These are phyloP conservation scores for Ophiostoma tasmaniense DNA, from an alignment of 2,329 filamentous ascomycete genomes.

Conservation along the genomic window DNA sequence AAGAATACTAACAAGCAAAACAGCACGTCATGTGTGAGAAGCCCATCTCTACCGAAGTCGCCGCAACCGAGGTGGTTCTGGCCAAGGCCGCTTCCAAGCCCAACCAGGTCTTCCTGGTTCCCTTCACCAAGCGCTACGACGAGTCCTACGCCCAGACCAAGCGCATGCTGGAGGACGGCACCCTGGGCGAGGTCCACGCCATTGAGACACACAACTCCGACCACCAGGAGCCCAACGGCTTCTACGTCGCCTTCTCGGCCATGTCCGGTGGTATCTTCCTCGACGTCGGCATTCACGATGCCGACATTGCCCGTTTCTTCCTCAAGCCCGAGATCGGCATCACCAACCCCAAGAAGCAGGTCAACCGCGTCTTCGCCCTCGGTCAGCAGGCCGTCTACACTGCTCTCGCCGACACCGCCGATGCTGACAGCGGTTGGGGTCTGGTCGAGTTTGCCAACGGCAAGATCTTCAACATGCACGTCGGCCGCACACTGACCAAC, in stretches of 20 bases:
- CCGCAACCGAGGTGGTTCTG: slow-evolving; percentile 12
- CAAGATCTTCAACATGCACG: slow-evolving; percentile 29
- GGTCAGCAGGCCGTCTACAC: slow-evolving; percentile 27
- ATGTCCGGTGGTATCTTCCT: slow-evolving; percentile 13
- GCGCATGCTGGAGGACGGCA: slow-evolving; percentile 10
- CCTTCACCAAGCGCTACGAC: slow-evolving; percentile 13
- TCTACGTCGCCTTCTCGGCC: slow-evolving; percentile 14
- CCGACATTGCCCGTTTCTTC: slow-evolving; percentile 16
- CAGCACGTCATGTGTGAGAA: slow-evolving; percentile 1
- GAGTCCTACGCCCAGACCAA: slow-evolving; percentile 8
- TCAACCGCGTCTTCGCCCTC: slow-evolving; percentile 27
- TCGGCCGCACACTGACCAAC: slow-evolving; percentile 29
- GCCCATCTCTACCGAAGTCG: slow-evolving; percentile 1
- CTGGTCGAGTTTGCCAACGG: slow-evolving; percentile 32
- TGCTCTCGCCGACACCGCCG: slow-evolving; percentile 25
- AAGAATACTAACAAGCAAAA: neutral
- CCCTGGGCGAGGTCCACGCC: slow-evolving; percentile 13
- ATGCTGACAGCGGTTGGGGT: slow-evolving; percentile 29
- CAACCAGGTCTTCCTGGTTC: slow-evolving; percentile 13
- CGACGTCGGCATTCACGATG: slow-evolving; percentile 15
- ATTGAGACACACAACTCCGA: slow-evolving; percentile 11
- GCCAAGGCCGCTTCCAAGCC: slow-evolving; percentile 13
- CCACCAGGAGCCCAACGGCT: slow-evolving; percentile 15
- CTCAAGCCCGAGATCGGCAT: slow-evolving; percentile 17
- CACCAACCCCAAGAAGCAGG: slow-evolving; percentile 27